These are phyloP conservation scores for Pseudopyricularia javanii DNA, from an alignment of 2,329 filamentous ascomycete genomes.

Conservation along the genomic window DNA sequence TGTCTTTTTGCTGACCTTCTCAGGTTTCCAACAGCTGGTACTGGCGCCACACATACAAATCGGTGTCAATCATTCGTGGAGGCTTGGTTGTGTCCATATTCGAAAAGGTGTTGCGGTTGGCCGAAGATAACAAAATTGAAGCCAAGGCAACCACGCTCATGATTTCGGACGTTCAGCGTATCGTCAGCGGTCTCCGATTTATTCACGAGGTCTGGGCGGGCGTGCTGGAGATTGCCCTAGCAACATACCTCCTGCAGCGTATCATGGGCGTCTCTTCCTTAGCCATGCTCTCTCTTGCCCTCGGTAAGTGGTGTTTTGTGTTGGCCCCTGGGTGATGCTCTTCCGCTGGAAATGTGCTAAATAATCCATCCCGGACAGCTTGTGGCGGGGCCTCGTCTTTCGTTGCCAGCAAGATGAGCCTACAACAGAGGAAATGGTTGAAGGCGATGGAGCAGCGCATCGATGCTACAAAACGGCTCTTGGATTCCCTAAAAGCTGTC, in stretches of 20 bases:
- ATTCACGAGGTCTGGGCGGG: conserved; percentile 16
- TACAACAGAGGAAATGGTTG: conserved; percentile 29
- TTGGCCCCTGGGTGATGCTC: not conserved
- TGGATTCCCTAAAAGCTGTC: conserved; percentile 35
- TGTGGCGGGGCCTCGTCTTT: not conserved
- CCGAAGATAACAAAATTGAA: conserved; percentile 4
- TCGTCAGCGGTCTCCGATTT: conserved; percentile 9
- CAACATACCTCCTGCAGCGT: conserved; percentile 9
- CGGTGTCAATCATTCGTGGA: conserved; percentile 15
- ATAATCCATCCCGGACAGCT: not conserved
- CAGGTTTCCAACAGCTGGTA: conserved; percentile 23
- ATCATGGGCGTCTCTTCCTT: conserved; percentile 8
- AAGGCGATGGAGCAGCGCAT: conserved; percentile 34
- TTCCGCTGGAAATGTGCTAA: not conserved
- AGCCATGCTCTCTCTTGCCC: conserved; percentile 8
- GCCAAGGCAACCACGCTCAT: conserved; percentile 17
- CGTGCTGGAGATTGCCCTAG: conserved; percentile 7
- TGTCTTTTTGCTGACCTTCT: not conserved
- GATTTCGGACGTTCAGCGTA: conserved; percentile 18
- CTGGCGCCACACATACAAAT: conserved; percentile 23
- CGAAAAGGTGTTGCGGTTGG: conserved; percentile 10
- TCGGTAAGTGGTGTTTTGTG: not conserved
- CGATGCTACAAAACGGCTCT: conserved; percentile 29
- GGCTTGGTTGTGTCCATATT: conserved; percentile 19
- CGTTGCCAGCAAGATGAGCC: not conserved